Conservation (phyloP, 495 filamentous ascomycete species). For the Thermothielavioides terrestris region DNA sequence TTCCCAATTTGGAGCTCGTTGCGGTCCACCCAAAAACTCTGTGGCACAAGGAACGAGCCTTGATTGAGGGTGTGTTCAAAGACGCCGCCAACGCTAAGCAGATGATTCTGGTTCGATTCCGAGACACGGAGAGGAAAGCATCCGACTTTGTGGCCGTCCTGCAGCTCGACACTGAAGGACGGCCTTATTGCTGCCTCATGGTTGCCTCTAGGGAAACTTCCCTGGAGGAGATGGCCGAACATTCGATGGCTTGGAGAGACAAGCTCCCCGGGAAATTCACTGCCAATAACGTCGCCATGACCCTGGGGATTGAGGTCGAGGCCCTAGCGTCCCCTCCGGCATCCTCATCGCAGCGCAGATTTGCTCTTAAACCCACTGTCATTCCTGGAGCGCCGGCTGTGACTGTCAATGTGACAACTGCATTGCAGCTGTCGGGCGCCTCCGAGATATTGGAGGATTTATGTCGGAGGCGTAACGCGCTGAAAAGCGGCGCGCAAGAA, state of each 20-base stretch:
- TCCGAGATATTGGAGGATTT: not conserved
- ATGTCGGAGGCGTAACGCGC: not conserved
- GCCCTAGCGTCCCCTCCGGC: not conserved
- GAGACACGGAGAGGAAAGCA: not conserved
- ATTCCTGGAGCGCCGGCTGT: not conserved
- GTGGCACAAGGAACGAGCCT: slow-evolving; percentile 5
- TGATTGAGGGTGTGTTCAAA: not conserved
- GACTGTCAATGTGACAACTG: not conserved
- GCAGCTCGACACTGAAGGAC: not conserved
- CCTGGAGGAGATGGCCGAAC: not conserved
- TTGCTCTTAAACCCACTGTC: not conserved
- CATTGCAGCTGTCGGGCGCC: not conserved
- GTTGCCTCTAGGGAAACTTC: not conserved
- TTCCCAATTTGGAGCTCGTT: not conserved
- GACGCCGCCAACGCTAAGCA: not conserved
- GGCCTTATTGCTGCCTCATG: not conserved
- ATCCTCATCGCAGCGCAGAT: not conserved
- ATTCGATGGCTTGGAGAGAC: not conserved
- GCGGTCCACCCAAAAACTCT: not conserved
- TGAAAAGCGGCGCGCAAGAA: not conserved
- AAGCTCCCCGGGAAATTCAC: not conserved
- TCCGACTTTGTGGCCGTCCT: slow-evolving; percentile 1
- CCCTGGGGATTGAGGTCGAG: too few relatives aligned
- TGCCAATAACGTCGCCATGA: not conserved
- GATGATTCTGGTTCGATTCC: not conserved